Percentiles rank a stretch among this genome's conserved stretches.
These are phyloP conservation scores for Prorocentrum cordatum DNA, from an alignment of 169 alveolate species.

Conservation along the genomic window DNA sequence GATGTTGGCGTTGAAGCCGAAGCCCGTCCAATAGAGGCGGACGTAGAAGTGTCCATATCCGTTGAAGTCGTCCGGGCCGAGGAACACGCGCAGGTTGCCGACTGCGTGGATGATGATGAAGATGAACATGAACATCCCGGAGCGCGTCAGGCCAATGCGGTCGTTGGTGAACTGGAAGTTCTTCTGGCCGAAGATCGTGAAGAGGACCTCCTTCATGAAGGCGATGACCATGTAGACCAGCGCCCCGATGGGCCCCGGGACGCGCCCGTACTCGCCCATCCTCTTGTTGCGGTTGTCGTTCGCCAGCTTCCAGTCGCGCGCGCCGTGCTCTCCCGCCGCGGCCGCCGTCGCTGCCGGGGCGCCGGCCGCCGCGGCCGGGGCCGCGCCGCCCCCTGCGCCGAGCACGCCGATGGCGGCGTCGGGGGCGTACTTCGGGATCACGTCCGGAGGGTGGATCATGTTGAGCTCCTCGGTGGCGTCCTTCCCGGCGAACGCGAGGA, in stretches of 20 bases:
- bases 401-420: constrained; percentile 59
- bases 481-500: constrained; percentile 29
- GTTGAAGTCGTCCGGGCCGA: too few relatives aligned
- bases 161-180: constrained; percentile 65
- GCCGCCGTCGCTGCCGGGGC: too few relatives aligned
- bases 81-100: constrained; percentile 71
- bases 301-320: too few relatives aligned
- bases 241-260: too few relatives aligned
- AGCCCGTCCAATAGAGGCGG: constrained; percentile 67
- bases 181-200: constrained; percentile 51
- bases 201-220: constrained; percentile 55
- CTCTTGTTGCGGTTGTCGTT: too few relatives aligned
- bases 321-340: too few relatives aligned
- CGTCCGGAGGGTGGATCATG: constrained; percentile 70
- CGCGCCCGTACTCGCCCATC: too few relatives aligned
- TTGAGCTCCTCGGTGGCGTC: constrained; percentile 60
- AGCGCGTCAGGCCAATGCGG: constrained; percentile 71
- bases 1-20: constrained; percentile 66
- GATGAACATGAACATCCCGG: constrained; percentile 65
- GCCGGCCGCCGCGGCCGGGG: too few relatives aligned
- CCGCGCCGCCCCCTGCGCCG: too few relatives aligned
- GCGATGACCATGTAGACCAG: too few relatives aligned
- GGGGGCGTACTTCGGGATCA: constrained; percentile 69
- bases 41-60: too few relatives aligned
- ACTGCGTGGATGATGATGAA: constrained; percentile 72